These are phyloP conservation scores for Lodderomyces metapsilosis DNA, from an alignment of 1,139 yeast species.

Conservation along the genomic window DNA sequence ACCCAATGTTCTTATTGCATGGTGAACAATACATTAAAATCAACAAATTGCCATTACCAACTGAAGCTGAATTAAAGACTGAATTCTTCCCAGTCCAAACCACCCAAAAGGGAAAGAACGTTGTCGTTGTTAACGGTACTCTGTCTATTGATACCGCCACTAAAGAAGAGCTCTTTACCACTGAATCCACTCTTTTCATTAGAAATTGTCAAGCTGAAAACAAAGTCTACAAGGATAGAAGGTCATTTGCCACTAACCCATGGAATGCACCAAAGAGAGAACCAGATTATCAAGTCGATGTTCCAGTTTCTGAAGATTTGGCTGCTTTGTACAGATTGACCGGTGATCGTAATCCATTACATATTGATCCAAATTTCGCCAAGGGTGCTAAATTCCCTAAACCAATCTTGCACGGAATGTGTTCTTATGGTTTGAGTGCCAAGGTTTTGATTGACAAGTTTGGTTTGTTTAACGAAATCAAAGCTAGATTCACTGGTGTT, in stretches of 20 bases:
- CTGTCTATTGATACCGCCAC: conserved; percentile 68
- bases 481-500: conserved; percentile 87
- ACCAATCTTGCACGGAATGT: conserved; percentile 93
- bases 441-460: conserved; percentile 75
- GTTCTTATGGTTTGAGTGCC: conserved; percentile 80
- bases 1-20: conserved; percentile 85
- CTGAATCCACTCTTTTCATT: conserved; percentile 83
- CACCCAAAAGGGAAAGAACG: conserved; percentile 86
- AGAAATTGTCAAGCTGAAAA: conserved; percentile 78
- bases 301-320: conserved; percentile 66
- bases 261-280: conserved; percentile 63
- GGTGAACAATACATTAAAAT: conserved; percentile 93
- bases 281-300: conserved; percentile 67
- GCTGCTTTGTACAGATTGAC: conserved; percentile 90
- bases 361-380: conserved; percentile 90
- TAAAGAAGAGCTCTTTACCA: conserved; percentile 70
- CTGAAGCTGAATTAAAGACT: conserved; percentile 63
- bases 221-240: conserved; percentile 46
- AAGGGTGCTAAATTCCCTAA: conserved; percentile 80
- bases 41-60: conserved; percentile 77
- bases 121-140: conserved; percentile 74
- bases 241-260: conserved; percentile 58
- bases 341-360: conserved; percentile 94
- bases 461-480: conserved; percentile 82
- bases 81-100: conserved; percentile 68